Evolutionary conservation across 805 yeast species (phyloP), one percentile per base, ranked within the genome.

Genomic region (Kluyveromyces aestuarii): DNA sequence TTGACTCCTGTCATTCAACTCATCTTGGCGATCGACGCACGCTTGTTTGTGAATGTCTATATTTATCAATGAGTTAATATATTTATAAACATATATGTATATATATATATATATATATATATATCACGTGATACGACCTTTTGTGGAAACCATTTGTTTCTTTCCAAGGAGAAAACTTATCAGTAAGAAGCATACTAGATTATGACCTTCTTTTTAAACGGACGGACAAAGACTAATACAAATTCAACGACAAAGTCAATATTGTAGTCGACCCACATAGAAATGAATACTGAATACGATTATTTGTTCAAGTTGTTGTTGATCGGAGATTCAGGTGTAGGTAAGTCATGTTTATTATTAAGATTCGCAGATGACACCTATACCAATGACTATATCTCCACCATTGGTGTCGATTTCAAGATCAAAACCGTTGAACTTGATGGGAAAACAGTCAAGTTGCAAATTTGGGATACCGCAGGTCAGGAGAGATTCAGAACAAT

Each of bases 401-500:
- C 99, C 42, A 93, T 93, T 66, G 99, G 99, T 50, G 98, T 93
- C 47, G 99, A 93, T 68, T 93, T 93, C 76, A 79, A 79, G 62
- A 85, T 85, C 66, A 82, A 89, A 73, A 86, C 93, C 45, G 84
- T 86, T 48, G 98, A 93, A 66, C 76, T 93, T 52, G 97, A 93
- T 60, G 98, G 98, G 56, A 93, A 93, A 75, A 87, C 96, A 48
- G 93, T 93, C 67, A 93, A 93, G 72, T 79, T 93, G 64, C 99
- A 93, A 73, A 91, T 93, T 65, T 93, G 99, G 99, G 99, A 93
- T 67, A 93, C 99, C 49, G 99, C 98, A 11, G 99, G 99, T 43
- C 99, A 93, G 74, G 99, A 93, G 70, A 77, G 99, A 61, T 93
- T 93, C 74, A 83, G 98, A 72, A 93, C 99, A 46, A 91, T 91